These are phyloP conservation scores for Cenchrus purpureus DNA, from an alignment of 176 grass and related monocot species.

Conservation along the genomic window DNA sequence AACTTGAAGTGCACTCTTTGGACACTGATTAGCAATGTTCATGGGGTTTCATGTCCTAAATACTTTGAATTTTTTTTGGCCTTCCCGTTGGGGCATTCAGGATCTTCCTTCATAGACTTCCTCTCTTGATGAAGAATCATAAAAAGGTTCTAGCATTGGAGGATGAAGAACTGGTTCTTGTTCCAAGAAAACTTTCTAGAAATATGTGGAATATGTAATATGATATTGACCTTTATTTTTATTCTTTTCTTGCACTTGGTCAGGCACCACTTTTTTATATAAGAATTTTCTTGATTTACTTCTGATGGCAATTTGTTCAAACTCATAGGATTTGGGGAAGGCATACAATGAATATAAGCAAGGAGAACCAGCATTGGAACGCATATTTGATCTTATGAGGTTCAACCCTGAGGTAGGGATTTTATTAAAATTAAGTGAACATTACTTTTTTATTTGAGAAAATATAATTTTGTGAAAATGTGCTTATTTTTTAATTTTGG, in stretches of 20 bases:
- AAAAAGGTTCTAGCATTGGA: not conserved
- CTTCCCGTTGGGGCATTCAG: not conserved
- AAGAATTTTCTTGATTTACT: conserved; percentile 10
- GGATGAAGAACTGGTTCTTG: not conserved
- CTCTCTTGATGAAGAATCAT: conserved; percentile 8
- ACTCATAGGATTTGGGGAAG: conserved; percentile 72
- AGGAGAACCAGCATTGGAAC: conserved; percentile 77
- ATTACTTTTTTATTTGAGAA: not conserved
- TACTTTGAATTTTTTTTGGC: conserved; percentile 9
- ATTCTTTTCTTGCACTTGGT: not conserved
- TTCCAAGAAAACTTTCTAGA: not conserved
- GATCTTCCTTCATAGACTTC: not conserved
- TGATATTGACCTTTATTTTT: not conserved
- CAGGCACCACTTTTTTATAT: conserved; percentile 17
- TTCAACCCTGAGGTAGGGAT: conserved; percentile 68
- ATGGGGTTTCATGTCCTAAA: not conserved
- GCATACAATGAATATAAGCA: conserved; percentile 90
- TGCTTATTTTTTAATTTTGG: conserved; percentile 19
- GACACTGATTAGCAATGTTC: not conserved
- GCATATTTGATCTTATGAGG: conserved; percentile 74
- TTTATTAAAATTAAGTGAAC: conserved; percentile 20
- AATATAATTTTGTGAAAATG: conserved; percentile 23
- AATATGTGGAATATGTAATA: not conserved
- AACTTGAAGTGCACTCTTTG: not conserved
- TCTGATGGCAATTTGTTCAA: conserved; percentile 19